Evolutionary conservation across 1,139 yeast species (phyloP).

Genomic region (Casaregolazyma suthepensis): DNA sequence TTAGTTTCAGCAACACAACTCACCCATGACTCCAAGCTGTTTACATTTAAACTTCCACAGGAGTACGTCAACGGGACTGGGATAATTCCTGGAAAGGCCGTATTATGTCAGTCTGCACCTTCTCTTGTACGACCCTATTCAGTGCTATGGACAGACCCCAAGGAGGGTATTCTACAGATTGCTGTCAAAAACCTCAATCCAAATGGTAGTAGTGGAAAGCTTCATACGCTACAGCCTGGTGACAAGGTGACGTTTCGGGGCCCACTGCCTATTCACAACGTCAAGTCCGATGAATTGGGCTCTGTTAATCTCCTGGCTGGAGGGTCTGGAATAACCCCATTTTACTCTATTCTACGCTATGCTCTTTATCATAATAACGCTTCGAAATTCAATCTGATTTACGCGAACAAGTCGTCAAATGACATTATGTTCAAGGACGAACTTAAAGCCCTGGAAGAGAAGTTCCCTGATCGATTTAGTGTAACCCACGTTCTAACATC

Average conservation of each 20-base stretch:
- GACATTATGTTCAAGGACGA: not conserved
- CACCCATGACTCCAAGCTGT: not conserved
- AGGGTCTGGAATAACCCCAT: not conserved
- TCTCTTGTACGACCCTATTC: not conserved
- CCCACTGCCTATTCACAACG: not conserved
- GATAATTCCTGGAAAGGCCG: not conserved
- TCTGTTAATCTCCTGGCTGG: not conserved
- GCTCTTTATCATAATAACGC: slow-evolving; percentile 1
- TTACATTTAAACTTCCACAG: not conserved
- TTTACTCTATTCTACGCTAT: not conserved
- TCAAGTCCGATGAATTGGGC: not conserved
- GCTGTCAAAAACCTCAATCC: not conserved
- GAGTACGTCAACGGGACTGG: not conserved
- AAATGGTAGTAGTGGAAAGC: not conserved
- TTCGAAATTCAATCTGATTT: slow-evolving; percentile 5
- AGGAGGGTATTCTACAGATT: not conserved
- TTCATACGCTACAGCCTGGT: not conserved
- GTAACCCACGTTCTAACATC: not conserved
- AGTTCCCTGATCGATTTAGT: not conserved
- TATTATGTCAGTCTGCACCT: not conserved
- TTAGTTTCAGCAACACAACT: not conserved
- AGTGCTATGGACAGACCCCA: not conserved
- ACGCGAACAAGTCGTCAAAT: not conserved
- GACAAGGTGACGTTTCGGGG: not conserved
- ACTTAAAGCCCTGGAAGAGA: not conserved